Evolutionary conservation across 2,329 filamentous ascomycete genomes (phyloP).

Genomic region (Rosellinia necatrix): DNA sequence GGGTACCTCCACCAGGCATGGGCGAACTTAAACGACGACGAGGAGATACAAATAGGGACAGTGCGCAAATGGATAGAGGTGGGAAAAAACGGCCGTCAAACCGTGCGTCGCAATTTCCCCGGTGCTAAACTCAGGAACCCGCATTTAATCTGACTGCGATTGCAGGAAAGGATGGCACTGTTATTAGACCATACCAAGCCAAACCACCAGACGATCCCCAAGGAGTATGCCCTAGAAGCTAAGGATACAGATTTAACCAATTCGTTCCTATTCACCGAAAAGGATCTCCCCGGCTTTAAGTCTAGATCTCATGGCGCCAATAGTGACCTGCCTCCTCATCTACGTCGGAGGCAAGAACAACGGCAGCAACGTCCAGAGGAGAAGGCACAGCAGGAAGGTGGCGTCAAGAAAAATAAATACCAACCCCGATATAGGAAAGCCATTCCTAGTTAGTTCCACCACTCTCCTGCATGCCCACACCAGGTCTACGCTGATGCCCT

Average conservation of each 20-base stretch:
- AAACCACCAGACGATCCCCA: conserved; percentile 76
- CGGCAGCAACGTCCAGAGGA: conserved; percentile 47
- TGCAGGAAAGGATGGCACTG: conserved; percentile 60
- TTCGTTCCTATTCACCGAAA: conserved; percentile 91
- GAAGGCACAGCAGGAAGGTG: conserved; percentile 52
- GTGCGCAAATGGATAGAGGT: conserved; percentile 63
- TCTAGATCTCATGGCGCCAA: conserved; percentile 62
- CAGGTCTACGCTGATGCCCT: conserved; percentile 16
- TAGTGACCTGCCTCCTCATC: conserved; percentile 62
- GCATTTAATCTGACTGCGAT: conserved; percentile 14
- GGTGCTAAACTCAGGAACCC: conserved; percentile 29
- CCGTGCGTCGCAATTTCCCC: conserved; percentile 8
- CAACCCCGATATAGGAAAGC: conserved; percentile 71
- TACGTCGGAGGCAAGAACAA: conserved; percentile 52
- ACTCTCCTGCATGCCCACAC: not conserved
- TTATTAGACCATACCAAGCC: conserved; percentile 67
- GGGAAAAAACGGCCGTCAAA: conserved; percentile 55
- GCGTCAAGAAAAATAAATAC: conserved; percentile 50
- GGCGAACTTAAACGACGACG: conserved; percentile 75
- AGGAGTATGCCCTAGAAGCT: conserved; percentile 83
- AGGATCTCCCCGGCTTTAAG: conserved; percentile 81
- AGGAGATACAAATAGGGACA: conserved; percentile 80
- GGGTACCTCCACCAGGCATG: conserved; percentile 82
- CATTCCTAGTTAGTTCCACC: conserved; percentile 68
- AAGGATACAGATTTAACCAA: conserved; percentile 70